A percentile compares a stretch with the other conserved stretches of the same genome.
These are phyloP conservation scores for Astragalus glycyphyllos DNA, from an alignment of 306 rosid genomes.

Conservation along the genomic window DNA sequence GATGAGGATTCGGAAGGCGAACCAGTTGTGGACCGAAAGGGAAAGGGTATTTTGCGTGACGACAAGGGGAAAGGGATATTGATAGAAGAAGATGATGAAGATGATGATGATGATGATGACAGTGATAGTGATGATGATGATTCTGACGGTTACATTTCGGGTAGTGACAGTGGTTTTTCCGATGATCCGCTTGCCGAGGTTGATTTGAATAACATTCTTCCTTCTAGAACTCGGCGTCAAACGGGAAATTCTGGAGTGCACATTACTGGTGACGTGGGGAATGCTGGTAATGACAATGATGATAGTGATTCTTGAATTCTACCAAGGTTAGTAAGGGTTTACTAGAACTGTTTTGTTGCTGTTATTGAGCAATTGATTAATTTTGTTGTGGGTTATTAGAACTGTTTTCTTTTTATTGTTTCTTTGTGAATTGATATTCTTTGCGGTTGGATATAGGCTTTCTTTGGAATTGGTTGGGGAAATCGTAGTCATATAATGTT, in stretches of 20 bases:
- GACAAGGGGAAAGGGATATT: conserved; percentile 88
- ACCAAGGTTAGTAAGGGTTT: conserved; percentile 57
- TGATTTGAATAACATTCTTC: conserved; percentile 91
- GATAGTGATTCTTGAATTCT: conserved; percentile 46
- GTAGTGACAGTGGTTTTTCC: conserved; percentile 72
- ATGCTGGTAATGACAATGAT: conserved; percentile 45
- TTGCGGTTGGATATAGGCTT: neutral
- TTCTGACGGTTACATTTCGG: conserved; percentile 65
- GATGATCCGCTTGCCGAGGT: conserved; percentile 91
- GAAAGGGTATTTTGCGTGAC: conserved; percentile 68
- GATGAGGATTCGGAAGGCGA: conserved; percentile 48
- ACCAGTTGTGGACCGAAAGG: conserved; percentile 66
- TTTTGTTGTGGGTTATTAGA: conserved; percentile 10
- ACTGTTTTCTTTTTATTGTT: conserved; percentile 3
- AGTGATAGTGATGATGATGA: conserved; percentile 36
- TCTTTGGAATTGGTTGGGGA: conserved; percentile 8
- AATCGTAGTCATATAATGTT: neutral
- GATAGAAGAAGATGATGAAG: conserved; percentile 58
- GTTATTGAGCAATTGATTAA: conserved; percentile 7
- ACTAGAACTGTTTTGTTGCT: neutral
- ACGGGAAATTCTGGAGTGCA: conserved; percentile 63
- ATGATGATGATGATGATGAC: conserved; percentile 43
- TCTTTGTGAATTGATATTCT: neutral
- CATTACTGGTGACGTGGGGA: conserved; percentile 56
- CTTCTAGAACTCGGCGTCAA: conserved; percentile 87